phyloP scores from a whole-genome alignment of 768 basidiomycete species.

The Chlorophyllum brunneum region DNA sequence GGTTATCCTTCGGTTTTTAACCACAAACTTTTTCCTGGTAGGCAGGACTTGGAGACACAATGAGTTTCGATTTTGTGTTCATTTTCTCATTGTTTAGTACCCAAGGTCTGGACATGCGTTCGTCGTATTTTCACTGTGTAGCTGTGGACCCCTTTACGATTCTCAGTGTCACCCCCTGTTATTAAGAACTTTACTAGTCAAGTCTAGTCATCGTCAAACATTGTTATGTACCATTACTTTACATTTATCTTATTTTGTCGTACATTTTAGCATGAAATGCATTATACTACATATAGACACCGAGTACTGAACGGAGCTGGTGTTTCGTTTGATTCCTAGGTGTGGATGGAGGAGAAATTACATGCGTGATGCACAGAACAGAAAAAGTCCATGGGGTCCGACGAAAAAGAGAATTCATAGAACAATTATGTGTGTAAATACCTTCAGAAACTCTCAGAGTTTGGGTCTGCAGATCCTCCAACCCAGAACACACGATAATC shows the following conservation, averaged over 20 bases:
- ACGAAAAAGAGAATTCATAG: not conserved
- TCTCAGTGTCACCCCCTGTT: no score
- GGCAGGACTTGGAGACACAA: no score
- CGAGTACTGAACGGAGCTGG: not conserved
- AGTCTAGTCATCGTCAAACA: no score
- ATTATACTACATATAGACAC: constrained; percentile 9
- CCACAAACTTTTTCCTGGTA: no score
- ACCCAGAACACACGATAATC: constrained; percentile 86
- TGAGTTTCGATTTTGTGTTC: no score
- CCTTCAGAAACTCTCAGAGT: not conserved
- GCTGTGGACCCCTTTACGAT: no score
- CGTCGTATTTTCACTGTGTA: not conserved
- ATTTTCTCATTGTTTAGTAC: no score
- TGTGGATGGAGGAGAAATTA: no score
- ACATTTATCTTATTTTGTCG: constrained; percentile 9
- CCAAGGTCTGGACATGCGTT: not conserved
- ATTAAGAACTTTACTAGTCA: no score
- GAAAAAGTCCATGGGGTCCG: not conserved
- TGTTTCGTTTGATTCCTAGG: not conserved
- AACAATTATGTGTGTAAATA: no score
- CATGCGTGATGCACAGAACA: no score
- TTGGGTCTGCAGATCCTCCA: constrained; percentile 44
- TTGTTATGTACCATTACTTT: constrained; percentile 4
- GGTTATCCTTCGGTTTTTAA: no score
- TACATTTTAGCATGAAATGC: constrained; percentile 6